Conservation (phyloP, 805 yeast species). For the Wickerhamomyces chambardii region DNA sequence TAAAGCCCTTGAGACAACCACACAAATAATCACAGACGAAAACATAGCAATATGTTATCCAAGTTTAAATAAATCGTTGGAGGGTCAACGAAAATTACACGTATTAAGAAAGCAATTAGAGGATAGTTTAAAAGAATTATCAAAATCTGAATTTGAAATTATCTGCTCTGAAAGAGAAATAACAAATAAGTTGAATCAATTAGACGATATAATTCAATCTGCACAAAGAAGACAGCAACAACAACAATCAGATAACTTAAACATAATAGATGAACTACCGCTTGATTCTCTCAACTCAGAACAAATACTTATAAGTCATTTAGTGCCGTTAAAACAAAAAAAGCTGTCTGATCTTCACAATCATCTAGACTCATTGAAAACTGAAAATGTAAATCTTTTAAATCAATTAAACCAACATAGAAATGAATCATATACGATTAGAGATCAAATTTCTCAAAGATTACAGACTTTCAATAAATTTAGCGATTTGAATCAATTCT, state of each 20-base stretch:
- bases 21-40: constrained; percentile 36
- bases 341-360: constrained; percentile 7
- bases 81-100: constrained; percentile 31
- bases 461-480: constrained; percentile 6
- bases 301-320: constrained; percentile 12
- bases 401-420: constrained; percentile 6
- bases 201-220: constrained; percentile 33
- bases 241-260: background rate
- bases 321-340: constrained; percentile 14
- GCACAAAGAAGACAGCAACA: constrained; percentile 17
- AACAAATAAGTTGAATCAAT: constrained; percentile 28
- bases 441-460: constrained; percentile 2
- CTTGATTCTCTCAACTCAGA: constrained; percentile 12
- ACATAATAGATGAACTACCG: background rate
- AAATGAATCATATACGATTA: constrained; percentile 5
- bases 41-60: constrained; percentile 46
- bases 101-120: constrained; percentile 39
- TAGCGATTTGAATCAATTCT: constrained; percentile 3
- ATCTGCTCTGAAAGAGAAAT: constrained; percentile 38
- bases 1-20: constrained; percentile 44
- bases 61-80: constrained; percentile 27
- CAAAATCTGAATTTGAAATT: constrained; percentile 41
- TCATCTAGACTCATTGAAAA: constrained; percentile 7
- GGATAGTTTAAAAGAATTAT: constrained; percentile 22
- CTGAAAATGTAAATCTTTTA: constrained; percentile 5